These are phyloP conservation scores for Suhomyces yuchorum DNA, from an alignment of 1,139 yeast species.

Conservation along the genomic window DNA sequence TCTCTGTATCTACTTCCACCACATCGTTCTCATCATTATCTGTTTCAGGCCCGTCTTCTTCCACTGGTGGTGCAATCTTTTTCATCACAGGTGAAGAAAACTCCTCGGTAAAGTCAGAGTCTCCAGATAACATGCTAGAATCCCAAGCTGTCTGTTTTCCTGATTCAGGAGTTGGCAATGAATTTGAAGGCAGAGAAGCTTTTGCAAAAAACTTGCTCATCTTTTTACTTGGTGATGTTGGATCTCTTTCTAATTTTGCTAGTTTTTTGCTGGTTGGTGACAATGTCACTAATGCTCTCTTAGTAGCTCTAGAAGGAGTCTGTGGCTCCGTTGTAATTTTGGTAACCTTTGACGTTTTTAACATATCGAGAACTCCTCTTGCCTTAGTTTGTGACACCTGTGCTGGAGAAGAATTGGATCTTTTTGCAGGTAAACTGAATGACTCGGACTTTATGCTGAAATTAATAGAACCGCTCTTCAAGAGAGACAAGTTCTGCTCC, in stretches of 20 bases:
- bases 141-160: slow-evolving; percentile 16
- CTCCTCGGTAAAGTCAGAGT: slow-evolving; percentile 41
- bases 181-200: not conserved
- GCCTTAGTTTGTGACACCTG: not conserved
- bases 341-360: slow-evolving; percentile 10
- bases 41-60: slow-evolving; percentile 17
- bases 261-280: slow-evolving; percentile 35
- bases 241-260: slow-evolving; percentile 18
- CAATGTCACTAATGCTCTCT: slow-evolving; percentile 12
- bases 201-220: slow-evolving; percentile 25
- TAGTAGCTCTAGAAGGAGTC: slow-evolving; percentile 8
- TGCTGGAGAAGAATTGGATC: slow-evolving; percentile 4
- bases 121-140: slow-evolving; percentile 33
- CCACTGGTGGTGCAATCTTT: not conserved
- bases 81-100: slow-evolving; percentile 31
- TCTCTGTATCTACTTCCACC: not conserved
- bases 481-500: slow-evolving; percentile 37
- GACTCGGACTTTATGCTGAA: not conserved
- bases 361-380: slow-evolving; percentile 15
- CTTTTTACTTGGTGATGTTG: slow-evolving; percentile 9
- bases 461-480: slow-evolving; percentile 30
- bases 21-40: slow-evolving; percentile 19
- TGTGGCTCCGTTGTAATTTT: slow-evolving; percentile 5
- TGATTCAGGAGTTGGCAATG: slow-evolving; percentile 14
- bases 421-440: slow-evolving; percentile 2